A percentile compares a stretch with the other conserved stretches of the same genome.
Conservation (phyloP, 257 asterid species). For the Nicotiana knightiana region DNA sequence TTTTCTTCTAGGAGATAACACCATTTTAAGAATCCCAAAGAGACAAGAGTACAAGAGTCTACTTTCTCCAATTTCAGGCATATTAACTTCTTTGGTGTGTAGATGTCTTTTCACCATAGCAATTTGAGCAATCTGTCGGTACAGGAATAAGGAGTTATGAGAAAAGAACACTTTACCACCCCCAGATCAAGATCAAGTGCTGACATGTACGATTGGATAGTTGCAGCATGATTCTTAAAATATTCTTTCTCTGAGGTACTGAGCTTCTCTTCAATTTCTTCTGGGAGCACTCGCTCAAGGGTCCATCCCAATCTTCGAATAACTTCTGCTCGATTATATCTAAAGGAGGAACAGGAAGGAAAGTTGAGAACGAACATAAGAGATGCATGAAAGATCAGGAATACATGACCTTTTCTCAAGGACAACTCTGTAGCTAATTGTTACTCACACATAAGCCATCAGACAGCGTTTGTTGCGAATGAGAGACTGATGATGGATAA, state of each 20-base stretch:
- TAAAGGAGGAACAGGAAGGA: conserved; percentile 16
- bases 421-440: not conserved
- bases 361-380: not conserved
- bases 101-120: not conserved
- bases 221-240: conserved; percentile 63
- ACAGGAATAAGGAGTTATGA: not conserved
- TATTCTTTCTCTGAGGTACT: conserved; percentile 59
- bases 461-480: conserved; percentile 90
- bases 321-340: conserved; percentile 80
- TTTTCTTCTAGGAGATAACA: not conserved
- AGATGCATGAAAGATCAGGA: not conserved
- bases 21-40: not conserved
- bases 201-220: conserved; percentile 58
- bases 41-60: not conserved
- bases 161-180: conserved; percentile 54
- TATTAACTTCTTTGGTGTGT: not conserved
- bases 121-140: not conserved
- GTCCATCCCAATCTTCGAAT: conserved; percentile 74
- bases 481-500: conserved; percentile 79
- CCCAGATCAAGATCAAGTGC: conserved; percentile 68
- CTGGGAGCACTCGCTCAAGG: conserved; percentile 72
- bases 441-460: conserved; percentile 81
- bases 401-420: not conserved
- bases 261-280: conserved; percentile 77
- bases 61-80: not conserved